Evolutionary conservation across 176 grass and related monocot genomes (phyloP), one percentile per base, ranked within the genome.

Genomic region (Zoysia japonica): DNA sequence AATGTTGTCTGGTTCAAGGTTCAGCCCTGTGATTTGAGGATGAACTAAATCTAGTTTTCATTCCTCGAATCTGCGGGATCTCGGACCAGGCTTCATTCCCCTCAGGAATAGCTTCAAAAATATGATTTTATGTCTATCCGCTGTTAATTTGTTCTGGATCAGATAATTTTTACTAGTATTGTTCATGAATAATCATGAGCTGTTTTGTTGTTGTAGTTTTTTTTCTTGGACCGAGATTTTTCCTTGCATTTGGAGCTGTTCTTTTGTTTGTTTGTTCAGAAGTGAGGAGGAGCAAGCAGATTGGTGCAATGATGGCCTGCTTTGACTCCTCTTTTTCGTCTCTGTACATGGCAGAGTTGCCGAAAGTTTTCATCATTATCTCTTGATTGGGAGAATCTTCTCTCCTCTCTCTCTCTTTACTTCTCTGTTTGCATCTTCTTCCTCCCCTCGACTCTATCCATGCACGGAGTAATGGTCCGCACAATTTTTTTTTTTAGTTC

Each of bases 11-110:
- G 93, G 91, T 90, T 93, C 93, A 90, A 93, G 93, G 93, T 61
- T 41, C 81, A 51, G 61, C 38, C 36, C 61, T 84, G 8, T 38
- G 43, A 65, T 87, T 60, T 44, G 48, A 79, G 80, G 15, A 87
- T 83, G 70, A 66, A 49, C 40, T 7, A 0, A 2, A 1, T 3
- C 17, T 45, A 14, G 2, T 62, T 64, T 75, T 79, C 46, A 68
- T 72, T 55, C 72, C 44, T 86, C 19, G 65, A 2, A 61, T 72
- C 28, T 16, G 2, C 0, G 1, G 10, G 78, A 93, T 93, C 95
- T 98, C 95, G 95, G 95, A 98, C 95, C 95, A 98, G 95, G 95
- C 95, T 94, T 98, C 95, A 98, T 98, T 98, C 95, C 95, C 92
- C 95, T 83, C 81, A 91, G 83, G 65, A 54, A 85, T 85, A 90